Evolutionary conservation across 2,329 filamentous ascomycete species (phyloP).

Genomic region (Beauveria brongniartii): DNA sequence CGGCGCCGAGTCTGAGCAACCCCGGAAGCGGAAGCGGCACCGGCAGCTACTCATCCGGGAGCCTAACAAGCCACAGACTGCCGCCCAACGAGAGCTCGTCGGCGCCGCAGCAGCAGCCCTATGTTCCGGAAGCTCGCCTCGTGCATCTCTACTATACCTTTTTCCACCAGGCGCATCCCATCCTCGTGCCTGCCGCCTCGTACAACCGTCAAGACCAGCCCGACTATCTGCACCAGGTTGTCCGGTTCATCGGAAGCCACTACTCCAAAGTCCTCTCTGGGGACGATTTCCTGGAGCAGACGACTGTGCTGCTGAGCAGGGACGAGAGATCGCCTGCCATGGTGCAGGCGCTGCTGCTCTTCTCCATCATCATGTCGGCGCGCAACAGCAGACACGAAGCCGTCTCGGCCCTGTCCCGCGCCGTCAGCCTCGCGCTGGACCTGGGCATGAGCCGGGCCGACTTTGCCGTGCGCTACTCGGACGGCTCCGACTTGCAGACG

Average conservation of each 20-base stretch:
- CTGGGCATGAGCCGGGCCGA: neutral
- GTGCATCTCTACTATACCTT: neutral
- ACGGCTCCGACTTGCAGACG: neutral
- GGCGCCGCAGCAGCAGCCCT: neutral
- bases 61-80: neutral
- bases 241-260: conserved; percentile 1
- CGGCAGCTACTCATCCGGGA: neutral
- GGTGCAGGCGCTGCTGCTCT: conserved; percentile 1
- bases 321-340: neutral
- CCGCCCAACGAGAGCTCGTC: neutral
- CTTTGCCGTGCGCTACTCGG: neutral
- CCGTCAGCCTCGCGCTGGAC: neutral
- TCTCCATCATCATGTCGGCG: neutral
- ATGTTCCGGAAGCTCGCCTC: neutral
- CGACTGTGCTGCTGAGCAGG: neutral
- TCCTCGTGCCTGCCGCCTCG: neutral
- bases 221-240: neutral
- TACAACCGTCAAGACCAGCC: neutral
- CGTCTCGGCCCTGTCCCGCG: neutral
- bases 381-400: neutral
- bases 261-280: neutral
- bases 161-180: neutral
- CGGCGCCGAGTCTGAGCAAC: neutral
- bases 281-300: neutral
- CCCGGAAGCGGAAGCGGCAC: neutral